Evolutionary conservation across 1,139 yeast genomes (phyloP), one percentile per base, ranked within the genome.

Genomic region (Kodamaea sp.): DNA sequence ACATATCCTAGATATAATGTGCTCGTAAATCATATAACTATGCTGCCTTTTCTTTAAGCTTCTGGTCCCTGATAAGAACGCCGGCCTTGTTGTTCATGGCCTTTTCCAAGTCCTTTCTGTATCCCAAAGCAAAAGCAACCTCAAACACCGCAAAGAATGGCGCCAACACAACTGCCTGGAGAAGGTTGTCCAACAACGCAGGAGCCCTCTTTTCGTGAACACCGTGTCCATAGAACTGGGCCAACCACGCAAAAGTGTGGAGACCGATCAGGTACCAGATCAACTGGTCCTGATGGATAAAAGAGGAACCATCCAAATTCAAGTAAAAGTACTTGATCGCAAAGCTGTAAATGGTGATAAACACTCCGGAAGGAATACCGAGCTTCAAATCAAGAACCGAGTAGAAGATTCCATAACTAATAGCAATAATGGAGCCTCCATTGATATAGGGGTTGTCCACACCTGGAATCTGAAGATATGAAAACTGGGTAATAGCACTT

Each of bases 201-300:
- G 98, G 98, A 1, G 90, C 86, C 32, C 90, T 70, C 42, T 72
- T 73, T 55, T 92, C 98, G 50, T 79, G 86, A 12, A 76, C 72
- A 2, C 85, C 92, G 54, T 92, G 97, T 4, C 97, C 97, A 39
- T 83, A 70, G 58, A 92, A 89, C 54, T 92, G 97, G n/a, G 80
- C 80, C 14, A 80, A 51, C 97, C 98, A 92, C 10, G 85, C 66
- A 2, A 59, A 29, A 0, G 73, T 55, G 55, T 83, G 85, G 18
- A 75, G 46, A 0, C 41, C 48, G 20, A 63, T 40, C 4, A 77
- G 70, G 29, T 45, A 51, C 28, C 49, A 51, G 36, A 53, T 46
- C 35, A 64, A 70, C 20, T 39, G 49, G 9, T 37, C 31, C 20
- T 41, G 31, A 14, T 52, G 24, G 10, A 34, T 13, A 8, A 20